Evolutionary conservation across 371 early-diverging fungal species (phyloP), one percentile per base, ranked within the genome.

Genomic region (Mucor mucedo): DNA sequence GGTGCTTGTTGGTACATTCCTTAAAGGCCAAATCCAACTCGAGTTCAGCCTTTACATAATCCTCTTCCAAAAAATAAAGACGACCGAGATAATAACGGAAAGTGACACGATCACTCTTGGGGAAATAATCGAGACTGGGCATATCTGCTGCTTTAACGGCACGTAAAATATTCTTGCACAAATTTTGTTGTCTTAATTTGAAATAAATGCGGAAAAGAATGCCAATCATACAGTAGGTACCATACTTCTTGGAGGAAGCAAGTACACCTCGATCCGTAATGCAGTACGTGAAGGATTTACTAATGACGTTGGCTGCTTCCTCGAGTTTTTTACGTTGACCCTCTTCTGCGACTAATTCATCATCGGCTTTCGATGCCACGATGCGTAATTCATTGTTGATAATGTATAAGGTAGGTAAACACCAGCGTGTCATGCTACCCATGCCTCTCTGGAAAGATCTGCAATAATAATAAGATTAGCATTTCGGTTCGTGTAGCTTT

Each of bases 51-150:
- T 84, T 86, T 27, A 55, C 57, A 71, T 91, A 95, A 38, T 92
- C 84, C 60, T 93, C 95, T 65, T 93, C 87, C 50, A 87, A 83
- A 72, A 95, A 97, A 10, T 88, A 84, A 13, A 95, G 77, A 49
- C 93, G 73, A 2, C 98, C 98, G 14, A 88, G 77, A 76, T 94
- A 95, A 69, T 91, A 97, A 21, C 85, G 74, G 68, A 88, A 95
- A 0, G 92, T 88, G 4, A 95, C 91, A 60, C 91, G 89, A 74
- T 97, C 92, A 42, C 91, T 72, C 65, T 91, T 89, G 9, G 98
- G 95, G 66, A 86, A 97, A 28, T 76, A 40, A 1, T 83, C 80
- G n/a, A 96, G 64, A 0, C 73, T 60, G 2, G 96, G 96, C 58
- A 95, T 70, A 72, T 93, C 93, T 5, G 79, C 75, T 2, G 87